Base-by-base conservation (phyloP, 108 stramenopile genomes). In the Stephanodiscus triporus region DNA sequence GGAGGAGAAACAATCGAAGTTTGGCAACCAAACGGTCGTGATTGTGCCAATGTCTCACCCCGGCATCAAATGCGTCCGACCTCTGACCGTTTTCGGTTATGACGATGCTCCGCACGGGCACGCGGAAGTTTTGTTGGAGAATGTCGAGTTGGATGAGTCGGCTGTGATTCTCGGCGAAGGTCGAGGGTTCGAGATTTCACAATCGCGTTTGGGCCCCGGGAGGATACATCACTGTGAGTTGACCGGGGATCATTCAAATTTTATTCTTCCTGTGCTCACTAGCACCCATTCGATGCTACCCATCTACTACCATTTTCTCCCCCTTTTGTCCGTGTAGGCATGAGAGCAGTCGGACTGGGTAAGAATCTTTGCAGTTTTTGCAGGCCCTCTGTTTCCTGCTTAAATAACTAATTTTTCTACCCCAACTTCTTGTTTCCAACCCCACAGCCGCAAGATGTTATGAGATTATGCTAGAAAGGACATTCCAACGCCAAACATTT, bases 101-200 rank as follows among this genome's bases (percentile, higher is more conserved):
- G 97, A 97, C 53, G 97, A 98, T 79, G 98, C 97, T 16, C 97
- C 95, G 0, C 84, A 86, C 45, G 94, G 94, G 1, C 98, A 98
- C 77, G 95, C 96, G 10, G 91, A 97, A 82, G 95, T 98, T 10
- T 58, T 53, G 14, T 77, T 97, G 13, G 60, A 82, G n/a, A 70
- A 72, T 54, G 81, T 91, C 23, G 51, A 58, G 66, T 53, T 92
- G 47, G 59, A 67, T n/a, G 63, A 67, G 23, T 68, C 77, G 16
- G 81, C 87, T 48, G 76, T 94, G 29, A 72, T 99, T 64, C 70
- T 91, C 26, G 96, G 95, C 19, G 91, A 95, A 70, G 98, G 97
- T 42, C 70, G 87, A 48, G 98, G 98, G 24, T 98, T 98, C 73
- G 84, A 91, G 66, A 97, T 99, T 37, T 95, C 98, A 5, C 98